A percentile compares a stretch with the other conserved stretches of the same genome.
These are phyloP conservation scores for Leptodermis oblonga DNA, from an alignment of 257 asterid species.

Conservation along the genomic window DNA sequence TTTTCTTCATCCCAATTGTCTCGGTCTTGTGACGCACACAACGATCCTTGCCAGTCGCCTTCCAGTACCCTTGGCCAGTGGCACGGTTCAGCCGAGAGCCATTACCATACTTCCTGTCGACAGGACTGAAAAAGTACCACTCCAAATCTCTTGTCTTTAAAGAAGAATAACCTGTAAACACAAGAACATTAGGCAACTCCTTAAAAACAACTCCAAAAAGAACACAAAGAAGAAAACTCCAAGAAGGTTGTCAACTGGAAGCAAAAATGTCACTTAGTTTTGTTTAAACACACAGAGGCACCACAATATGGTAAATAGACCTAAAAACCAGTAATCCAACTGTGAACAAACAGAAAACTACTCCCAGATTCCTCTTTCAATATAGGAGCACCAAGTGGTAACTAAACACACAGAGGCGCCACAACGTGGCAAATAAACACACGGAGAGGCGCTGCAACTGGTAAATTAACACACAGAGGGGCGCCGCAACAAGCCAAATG, in stretches of 20 bases:
- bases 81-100: conserved; percentile 95
- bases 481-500: too few species aligned
- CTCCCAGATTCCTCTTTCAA: neutral
- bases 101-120: conserved; percentile 82
- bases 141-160: conserved; percentile 79
- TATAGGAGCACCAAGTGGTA: too few species aligned
- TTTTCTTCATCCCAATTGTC: conserved; percentile 87
- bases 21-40: conserved; percentile 57
- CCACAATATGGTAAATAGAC: neutral
- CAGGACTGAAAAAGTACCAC: conserved; percentile 94
- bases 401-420: too few species aligned
- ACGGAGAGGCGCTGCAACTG: too few species aligned
- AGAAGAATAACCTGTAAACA: conserved; percentile 50
- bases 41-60: conserved; percentile 93
- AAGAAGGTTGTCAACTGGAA: neutral
- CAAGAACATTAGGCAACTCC: conserved; percentile 8
- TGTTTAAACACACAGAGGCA: neutral
- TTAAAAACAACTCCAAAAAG: neutral
- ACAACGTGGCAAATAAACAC: too few species aligned
- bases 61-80: conserved; percentile 92
- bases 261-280: neutral
- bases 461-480: too few species aligned
- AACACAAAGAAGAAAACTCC: neutral
- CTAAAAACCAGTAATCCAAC: neutral
- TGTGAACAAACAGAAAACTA: neutral